These are phyloP conservation scores for Cystobasidium pallidum DNA, from an alignment of 1,284 basidiomycete species.

Conservation along the genomic window DNA sequence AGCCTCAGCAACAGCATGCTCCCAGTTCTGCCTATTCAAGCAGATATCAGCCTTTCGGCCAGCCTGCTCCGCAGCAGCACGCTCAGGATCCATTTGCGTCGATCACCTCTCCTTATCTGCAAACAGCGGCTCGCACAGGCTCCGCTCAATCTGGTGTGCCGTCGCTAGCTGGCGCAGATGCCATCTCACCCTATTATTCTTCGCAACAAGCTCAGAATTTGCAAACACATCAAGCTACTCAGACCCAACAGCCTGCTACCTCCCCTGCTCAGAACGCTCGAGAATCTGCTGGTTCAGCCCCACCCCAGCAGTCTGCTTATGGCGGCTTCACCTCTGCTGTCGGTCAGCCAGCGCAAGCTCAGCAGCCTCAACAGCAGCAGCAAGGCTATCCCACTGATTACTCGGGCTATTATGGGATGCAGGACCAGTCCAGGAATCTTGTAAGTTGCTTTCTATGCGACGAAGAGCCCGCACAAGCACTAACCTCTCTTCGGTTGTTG, in stretches of 20 bases:
- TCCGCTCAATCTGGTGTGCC: slow-evolving; percentile 7
- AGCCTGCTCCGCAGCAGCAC: slow-evolving; percentile 32
- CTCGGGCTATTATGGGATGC: slow-evolving; percentile 28
- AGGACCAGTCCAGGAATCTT: slow-evolving; percentile 25
- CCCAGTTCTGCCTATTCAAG: slow-evolving; percentile 25
- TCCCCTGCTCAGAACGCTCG: slow-evolving; percentile 27
- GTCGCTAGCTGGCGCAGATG: slow-evolving; percentile 33
- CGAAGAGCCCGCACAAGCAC: background rate
- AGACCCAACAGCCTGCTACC: slow-evolving; percentile 6
- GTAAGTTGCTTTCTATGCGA: background rate
- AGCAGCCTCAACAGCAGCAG: slow-evolving; percentile 31
- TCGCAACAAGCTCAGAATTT: slow-evolving; percentile 31
- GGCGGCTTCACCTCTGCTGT: slow-evolving; percentile 37
- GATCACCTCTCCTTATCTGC: background rate
- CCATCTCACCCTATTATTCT: slow-evolving; percentile 42
- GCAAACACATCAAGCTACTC: slow-evolving; percentile 9
- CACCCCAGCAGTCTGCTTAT: slow-evolving; percentile 31
- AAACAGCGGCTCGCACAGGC: slow-evolving; percentile 1
- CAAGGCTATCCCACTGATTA: slow-evolving; percentile 39
- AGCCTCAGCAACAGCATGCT: slow-evolving; percentile 26
- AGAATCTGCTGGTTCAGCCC: slow-evolving; percentile 8
- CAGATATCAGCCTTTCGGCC: slow-evolving; percentile 37
- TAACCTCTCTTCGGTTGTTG: background rate
- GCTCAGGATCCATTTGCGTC: slow-evolving; percentile 36
- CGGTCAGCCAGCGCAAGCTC: slow-evolving; percentile 31